Base-by-base conservation (phyloP, 352 stramenopile species). In the Globisporangium solare region DNA sequence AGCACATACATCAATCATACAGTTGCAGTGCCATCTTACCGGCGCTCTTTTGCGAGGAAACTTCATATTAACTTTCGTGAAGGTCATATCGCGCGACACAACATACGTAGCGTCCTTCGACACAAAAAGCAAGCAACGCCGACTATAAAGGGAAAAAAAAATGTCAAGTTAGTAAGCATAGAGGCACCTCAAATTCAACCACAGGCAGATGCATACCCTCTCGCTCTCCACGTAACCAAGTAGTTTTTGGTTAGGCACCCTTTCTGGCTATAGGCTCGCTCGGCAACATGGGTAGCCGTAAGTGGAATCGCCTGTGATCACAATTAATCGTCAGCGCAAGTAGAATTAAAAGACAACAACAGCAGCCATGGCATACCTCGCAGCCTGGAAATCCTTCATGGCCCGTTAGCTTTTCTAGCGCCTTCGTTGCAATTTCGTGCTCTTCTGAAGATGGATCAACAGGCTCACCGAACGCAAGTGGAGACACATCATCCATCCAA, bases 21-120 rank as follows among this genome's bases (percentile, higher is more conserved):
- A 39, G 17, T 8, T 22, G 31, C 27, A 39, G 0, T 41, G 45
- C 22, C 18, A 27, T 48, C 56, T n/a, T 69, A 94, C 83, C 65
- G 75, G 58, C 11, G 76, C 71, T 54, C 83, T 77, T 60, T 82
- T 78, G 43, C 83, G 81, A n/a, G 85, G 83, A 46, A 95, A 92
- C 58, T 92, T 92, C 79, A 95, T 91, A 20, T 89, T 70, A n/a
- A 93, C 74, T 64, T 93, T 92, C 11, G 85, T 90, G 50, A 95
- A 91, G 0, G 83, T 82, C 74, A 89, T 83, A 60, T 89, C 69
- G 1, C 85, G 81, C 41, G 83, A 95, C 6, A 95, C 77, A 13
- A 95, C 73, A 47, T 89, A 93, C 18, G 81, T 88, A 17, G 70
- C 83, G 15, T 76, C 76, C 6, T 80, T 73, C 32, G 76, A 72